Percentiles rank a stretch among this genome's conserved stretches.
Conservation (phyloP, 176 grass and related monocot genomes). For the Microstegium vimineum region DNA sequence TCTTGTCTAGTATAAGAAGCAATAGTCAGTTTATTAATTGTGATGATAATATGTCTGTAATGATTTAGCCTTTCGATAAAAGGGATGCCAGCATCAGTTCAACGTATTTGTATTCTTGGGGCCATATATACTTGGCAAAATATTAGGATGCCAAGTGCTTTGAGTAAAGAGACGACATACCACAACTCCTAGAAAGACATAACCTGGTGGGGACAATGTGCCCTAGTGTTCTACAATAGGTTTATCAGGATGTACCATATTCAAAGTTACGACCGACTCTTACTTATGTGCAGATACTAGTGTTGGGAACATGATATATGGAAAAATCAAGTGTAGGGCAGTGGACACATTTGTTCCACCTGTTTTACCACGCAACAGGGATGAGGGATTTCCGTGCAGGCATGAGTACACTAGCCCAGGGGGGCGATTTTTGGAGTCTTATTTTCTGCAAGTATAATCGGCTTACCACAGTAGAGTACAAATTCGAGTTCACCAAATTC, state of each 20-base stretch:
- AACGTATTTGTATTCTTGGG: constrained; percentile 30
- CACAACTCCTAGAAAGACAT: constrained; percentile 42
- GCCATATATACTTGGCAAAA: constrained; percentile 17
- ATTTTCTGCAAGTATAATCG: too few species aligned
- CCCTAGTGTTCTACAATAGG: constrained; percentile 50
- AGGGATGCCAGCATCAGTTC: constrained; percentile 15
- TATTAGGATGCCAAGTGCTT: constrained; percentile 47
- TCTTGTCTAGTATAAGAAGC: background rate
- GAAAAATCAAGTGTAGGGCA: constrained; percentile 32
- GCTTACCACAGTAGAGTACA: too few species aligned
- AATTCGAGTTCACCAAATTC: too few species aligned
- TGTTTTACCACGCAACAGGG: constrained; percentile 7
- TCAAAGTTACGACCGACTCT: constrained; percentile 44
- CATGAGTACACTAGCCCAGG: too few species aligned
- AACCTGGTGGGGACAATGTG: constrained; percentile 49
- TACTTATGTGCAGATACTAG: constrained; percentile 21
- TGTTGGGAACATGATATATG: constrained; percentile 33
- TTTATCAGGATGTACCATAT: constrained; percentile 31
- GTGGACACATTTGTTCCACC: background rate
- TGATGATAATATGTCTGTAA: background rate
- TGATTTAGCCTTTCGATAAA: constrained; percentile 21
- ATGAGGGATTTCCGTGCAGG: too few species aligned
- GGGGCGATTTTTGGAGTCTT: too few species aligned
- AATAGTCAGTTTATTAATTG: constrained; percentile 7
- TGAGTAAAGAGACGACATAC: constrained; percentile 53